Base-by-base conservation (phyloP, 2,329 filamentous ascomycete species). In the Trichoderma breve region DNA sequence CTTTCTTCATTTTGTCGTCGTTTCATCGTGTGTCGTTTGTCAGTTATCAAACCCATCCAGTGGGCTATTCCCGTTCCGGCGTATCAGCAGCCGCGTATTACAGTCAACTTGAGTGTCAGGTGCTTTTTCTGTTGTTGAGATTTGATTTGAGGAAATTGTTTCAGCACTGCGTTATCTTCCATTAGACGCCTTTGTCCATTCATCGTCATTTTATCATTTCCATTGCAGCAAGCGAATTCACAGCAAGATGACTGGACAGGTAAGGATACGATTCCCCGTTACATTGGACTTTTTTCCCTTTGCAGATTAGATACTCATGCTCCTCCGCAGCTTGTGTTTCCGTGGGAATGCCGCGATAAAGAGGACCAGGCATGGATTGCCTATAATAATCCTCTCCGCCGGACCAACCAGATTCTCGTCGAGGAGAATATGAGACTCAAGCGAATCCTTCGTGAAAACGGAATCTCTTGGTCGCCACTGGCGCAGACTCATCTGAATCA, bases 311-410 rank as follows among this genome's bases (percentile, higher is more conserved):
- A 15, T 51, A 21, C 7, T 61, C 3, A 63, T 24, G 14, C n/a
- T 51, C 21, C 18, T 53, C n/a, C n/a, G n/a, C 62, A 83, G 79
- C 75, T 77, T 24, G 74, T 79, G 39, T 82, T 80, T 62, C 83
- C 86, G 4, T 86, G 83, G 83, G 86, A 88, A 75, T 84, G 83
- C 71, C 84, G 86, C 69, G 86, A 88, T 74, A 85, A 84, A 75
- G 82, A 86, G 72, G 86, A 88, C 34, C 82, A 84, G 78, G 85
- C 86, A 62, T 84, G 84, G 77, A 78, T 80, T 43, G 81, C 82
- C 62, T 87, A 85, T 76, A 83, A 86, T 36, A 79, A 83, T 36
- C 86, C 86, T 36, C 79, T 86, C n/a, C 85, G 85, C 32, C 78
- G 78, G 70, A 81, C 83, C 74, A 86, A 86, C 65, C 81, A 82